Evolutionary conservation across 2,329 filamentous ascomycete genomes (phyloP).

Genomic region (Phaeophleospora eucalypticola): DNA sequence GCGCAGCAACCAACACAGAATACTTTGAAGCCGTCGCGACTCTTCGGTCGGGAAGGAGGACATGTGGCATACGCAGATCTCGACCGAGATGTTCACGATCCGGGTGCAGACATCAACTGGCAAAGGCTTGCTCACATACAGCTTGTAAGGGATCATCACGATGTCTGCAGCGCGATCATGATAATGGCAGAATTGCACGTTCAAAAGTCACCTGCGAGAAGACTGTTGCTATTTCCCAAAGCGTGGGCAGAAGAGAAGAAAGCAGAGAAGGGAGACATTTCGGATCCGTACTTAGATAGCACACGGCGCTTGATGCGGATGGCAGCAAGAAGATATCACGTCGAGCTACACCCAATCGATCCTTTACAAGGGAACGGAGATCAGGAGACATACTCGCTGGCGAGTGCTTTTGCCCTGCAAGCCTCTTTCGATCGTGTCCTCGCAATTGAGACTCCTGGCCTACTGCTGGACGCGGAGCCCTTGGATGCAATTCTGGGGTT

Average conservation of each 20-base stretch:
- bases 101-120: slow-evolving; percentile 39
- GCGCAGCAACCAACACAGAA: slow-evolving; percentile 6
- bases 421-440: slow-evolving; percentile 43
- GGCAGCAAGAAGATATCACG: slow-evolving; percentile 44
- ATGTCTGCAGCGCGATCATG: slow-evolving; percentile 50
- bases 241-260: slow-evolving; percentile 33
- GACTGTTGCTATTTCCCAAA: slow-evolving; percentile 44
- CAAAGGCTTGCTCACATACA: slow-evolving; percentile 46
- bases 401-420: slow-evolving; percentile 42
- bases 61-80: slow-evolving; percentile 28
- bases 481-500: slow-evolving; percentile 39
- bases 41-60: slow-evolving; percentile 24
- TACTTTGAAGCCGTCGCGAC: slow-evolving; percentile 23
- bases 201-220: slow-evolving; percentile 43
- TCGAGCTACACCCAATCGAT: slow-evolving; percentile 42
- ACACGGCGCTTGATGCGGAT: slow-evolving; percentile 43
- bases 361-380: slow-evolving; percentile 31
- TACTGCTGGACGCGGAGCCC: slow-evolving; percentile 44
- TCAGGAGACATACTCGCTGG: slow-evolving; percentile 39
- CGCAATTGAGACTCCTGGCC: slow-evolving; percentile 42
- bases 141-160: slow-evolving; percentile 41
- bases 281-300: slow-evolving; percentile 42
- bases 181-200: slow-evolving; percentile 44
- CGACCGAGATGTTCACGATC: slow-evolving; percentile 20
- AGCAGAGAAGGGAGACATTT: slow-evolving; percentile 33